A percentile compares a stretch with the other conserved stretches of the same genome.
phyloP scores from a whole-genome alignment of 2,329 filamentous ascomycete genomes.

The Arthroderma sp. region DNA sequence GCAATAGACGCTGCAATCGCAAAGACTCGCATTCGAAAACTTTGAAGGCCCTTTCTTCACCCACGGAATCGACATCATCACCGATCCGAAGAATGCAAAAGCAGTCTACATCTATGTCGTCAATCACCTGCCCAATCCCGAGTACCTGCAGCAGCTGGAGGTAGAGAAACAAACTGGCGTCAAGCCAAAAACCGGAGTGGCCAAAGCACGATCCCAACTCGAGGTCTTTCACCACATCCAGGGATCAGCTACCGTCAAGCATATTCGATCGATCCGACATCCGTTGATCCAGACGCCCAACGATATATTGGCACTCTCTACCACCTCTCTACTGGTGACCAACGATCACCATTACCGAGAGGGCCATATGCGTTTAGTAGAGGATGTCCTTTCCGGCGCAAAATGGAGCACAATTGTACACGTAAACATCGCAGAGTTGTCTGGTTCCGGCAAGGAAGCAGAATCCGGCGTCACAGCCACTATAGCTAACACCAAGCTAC shows the following conservation, averaged over 20 bases:
- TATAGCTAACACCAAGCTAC: conserved; percentile 33
- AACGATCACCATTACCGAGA: conserved; percentile 46
- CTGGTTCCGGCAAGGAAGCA: conserved; percentile 12
- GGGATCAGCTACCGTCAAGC: conserved; percentile 27
- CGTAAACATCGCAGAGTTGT: conserved; percentile 24
- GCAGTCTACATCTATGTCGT: conserved; percentile 48
- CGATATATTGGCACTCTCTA: conserved; percentile 39
- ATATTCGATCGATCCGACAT: conserved; percentile 43
- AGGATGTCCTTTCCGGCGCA: conserved; percentile 31
- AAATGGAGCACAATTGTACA: conserved; percentile 41
- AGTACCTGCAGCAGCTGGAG: conserved; percentile 15
- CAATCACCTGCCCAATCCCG: conserved; percentile 44
- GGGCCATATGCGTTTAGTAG: conserved; percentile 35
- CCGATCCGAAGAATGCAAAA: conserved; percentile 29
- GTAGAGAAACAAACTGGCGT: conserved; percentile 6
- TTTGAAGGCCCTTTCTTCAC: conserved; percentile 44
- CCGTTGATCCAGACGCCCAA: conserved; percentile 46
- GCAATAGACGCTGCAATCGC: conserved; percentile 33
- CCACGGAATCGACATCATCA: conserved; percentile 49
- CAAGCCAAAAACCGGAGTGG: conserved; percentile 25
- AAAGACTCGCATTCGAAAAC: conserved; percentile 36
- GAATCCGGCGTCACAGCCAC: conserved; percentile 28
- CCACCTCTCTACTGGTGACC: conserved; percentile 42
- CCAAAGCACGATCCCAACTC: conserved; percentile 31
- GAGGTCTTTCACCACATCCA: conserved; percentile 46